A percentile compares a stretch with the other conserved stretches of the same genome.
Evolutionary conservation across 2,329 filamentous ascomycete species (phyloP).

Genomic region (Aureobasidium namibiae): DNA sequence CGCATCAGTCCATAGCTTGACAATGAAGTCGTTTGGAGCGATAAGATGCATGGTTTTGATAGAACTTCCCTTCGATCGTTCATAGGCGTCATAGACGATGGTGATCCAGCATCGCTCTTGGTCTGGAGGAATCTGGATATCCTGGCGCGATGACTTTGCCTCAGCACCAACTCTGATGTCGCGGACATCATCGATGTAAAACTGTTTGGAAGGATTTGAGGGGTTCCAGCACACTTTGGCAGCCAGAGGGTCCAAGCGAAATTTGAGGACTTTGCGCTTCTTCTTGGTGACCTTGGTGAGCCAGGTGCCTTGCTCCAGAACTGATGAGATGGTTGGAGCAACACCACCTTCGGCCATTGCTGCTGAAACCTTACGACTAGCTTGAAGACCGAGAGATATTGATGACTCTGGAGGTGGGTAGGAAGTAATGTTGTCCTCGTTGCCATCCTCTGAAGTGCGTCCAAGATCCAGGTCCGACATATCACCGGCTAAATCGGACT

Average conservation of each 20-base stretch:
- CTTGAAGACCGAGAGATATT: slow-evolving; percentile 35
- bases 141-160: slow-evolving; percentile 80
- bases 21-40: slow-evolving; percentile 62
- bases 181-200: slow-evolving; percentile 92
- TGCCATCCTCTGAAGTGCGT: slow-evolving; percentile 45
- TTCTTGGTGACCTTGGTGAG: slow-evolving; percentile 83
- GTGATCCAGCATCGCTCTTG: slow-evolving; percentile 76
- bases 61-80: slow-evolving; percentile 61
- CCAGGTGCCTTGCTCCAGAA: slow-evolving; percentile 68
- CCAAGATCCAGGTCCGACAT: slow-evolving; percentile 46
- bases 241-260: slow-evolving; percentile 72
- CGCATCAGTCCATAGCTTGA: slow-evolving; percentile 73
- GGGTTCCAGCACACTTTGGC: slow-evolving; percentile 86
- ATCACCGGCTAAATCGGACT: slow-evolving; percentile 39
- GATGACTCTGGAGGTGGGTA: slow-evolving; percentile 22
- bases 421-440: slow-evolving; percentile 22
- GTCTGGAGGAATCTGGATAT: slow-evolving; percentile 61
- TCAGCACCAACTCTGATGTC: slow-evolving; percentile 79
- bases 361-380: slow-evolving; percentile 20
- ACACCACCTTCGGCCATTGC: slow-evolving; percentile 36
- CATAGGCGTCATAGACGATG: slow-evolving; percentile 74
- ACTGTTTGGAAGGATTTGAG: slow-evolving; percentile 66
- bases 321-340: slow-evolving; percentile 66
- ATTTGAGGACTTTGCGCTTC: slow-evolving; percentile 60
- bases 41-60: slow-evolving; percentile 82